phyloP scores from a whole-genome alignment of 345 rosid genomes.

The Limnanthes douglasii region DNA sequence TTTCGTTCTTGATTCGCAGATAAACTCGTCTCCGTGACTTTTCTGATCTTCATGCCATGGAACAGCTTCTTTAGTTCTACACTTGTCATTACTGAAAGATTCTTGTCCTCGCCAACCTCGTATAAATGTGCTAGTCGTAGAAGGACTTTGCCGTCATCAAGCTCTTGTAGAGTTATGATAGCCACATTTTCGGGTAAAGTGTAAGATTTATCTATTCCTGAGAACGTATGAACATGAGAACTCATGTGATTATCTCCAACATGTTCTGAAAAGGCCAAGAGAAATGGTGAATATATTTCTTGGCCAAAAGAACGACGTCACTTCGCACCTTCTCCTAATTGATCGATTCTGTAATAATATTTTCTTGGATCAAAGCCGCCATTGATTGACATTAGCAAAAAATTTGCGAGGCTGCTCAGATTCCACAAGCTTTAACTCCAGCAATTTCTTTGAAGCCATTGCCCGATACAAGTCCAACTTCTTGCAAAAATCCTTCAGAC shows the following conservation, averaged over 20 bases:
- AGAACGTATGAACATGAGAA: slow-evolving; percentile 47
- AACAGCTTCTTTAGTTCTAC: slow-evolving; percentile 62
- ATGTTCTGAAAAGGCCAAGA: slow-evolving; percentile 76
- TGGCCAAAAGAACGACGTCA: slow-evolving; percentile 92
- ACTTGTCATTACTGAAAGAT: slow-evolving; percentile 42
- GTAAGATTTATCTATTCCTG: slow-evolving; percentile 66
- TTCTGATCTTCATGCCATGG: slow-evolving; percentile 36
- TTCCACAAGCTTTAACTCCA: too few relatives aligned
- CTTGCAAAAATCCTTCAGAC: too few relatives aligned
- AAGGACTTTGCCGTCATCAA: slow-evolving; percentile 60
- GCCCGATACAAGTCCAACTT: too few relatives aligned
- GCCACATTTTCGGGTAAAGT: slow-evolving; percentile 75
- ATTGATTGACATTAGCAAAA: too few relatives aligned
- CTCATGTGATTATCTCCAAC: slow-evolving; percentile 43
- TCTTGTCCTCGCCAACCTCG: slow-evolving; percentile 89
- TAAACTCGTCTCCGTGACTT: slow-evolving; percentile 56
- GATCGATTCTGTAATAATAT: slow-evolving; percentile 72
- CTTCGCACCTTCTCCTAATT: slow-evolving; percentile 81
- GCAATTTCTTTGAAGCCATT: too few relatives aligned
- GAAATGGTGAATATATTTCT: slow-evolving; percentile 87
- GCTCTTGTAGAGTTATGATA: slow-evolving; percentile 75
- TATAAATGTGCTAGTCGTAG: slow-evolving; percentile 82
- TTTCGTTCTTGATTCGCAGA: slow-evolving; percentile 83
- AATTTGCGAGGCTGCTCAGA: too few relatives aligned
- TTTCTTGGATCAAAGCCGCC: slow-evolving; percentile 93